phyloP scores from a whole-genome alignment of 2,329 filamentous ascomycete genomes.

The Diaporthe helianthi region DNA sequence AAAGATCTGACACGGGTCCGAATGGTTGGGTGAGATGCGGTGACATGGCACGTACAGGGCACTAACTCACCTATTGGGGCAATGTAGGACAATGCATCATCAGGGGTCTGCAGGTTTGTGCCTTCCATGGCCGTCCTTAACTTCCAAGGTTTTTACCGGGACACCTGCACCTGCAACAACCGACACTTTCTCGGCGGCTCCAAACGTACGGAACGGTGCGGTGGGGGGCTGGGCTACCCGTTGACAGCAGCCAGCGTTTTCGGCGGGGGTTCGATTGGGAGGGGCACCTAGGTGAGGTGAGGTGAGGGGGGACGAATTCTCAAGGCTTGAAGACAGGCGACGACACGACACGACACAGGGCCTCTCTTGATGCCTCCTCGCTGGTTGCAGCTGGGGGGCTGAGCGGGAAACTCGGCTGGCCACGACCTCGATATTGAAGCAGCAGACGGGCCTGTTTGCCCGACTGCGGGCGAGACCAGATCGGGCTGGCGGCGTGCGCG shows the following conservation, averaged over 20 bases:
- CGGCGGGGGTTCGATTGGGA: not conserved
- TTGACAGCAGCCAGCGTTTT: slow-evolving; percentile 18
- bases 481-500: not conserved
- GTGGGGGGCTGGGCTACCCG: not conserved
- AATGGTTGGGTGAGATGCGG: slow-evolving; percentile 54
- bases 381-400: not conserved
- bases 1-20: slow-evolving; percentile 54
- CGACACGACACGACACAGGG: not conserved
- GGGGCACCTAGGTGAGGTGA: not conserved
- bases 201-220: slow-evolving; percentile 12
- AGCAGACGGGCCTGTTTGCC: not conserved
- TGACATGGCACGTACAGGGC: slow-evolving; percentile 34
- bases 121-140: slow-evolving; percentile 47
- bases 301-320: not conserved
- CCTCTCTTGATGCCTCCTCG: not conserved
- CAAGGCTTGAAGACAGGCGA: not conserved
- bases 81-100: slow-evolving; percentile 56
- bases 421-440: not conserved
- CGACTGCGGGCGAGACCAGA: not conserved
- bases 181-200: slow-evolving; percentile 15
- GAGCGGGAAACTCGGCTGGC: not conserved
- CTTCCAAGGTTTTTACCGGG: slow-evolving; percentile 35
- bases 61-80: slow-evolving; percentile 62
- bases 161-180: slow-evolving; percentile 4
- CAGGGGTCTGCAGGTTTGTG: slow-evolving; percentile 54